Evolutionary conservation across 148 eudicot genomes (phyloP), one percentile per base, ranked within the genome.

Genomic region (Chenopodium album): DNA sequence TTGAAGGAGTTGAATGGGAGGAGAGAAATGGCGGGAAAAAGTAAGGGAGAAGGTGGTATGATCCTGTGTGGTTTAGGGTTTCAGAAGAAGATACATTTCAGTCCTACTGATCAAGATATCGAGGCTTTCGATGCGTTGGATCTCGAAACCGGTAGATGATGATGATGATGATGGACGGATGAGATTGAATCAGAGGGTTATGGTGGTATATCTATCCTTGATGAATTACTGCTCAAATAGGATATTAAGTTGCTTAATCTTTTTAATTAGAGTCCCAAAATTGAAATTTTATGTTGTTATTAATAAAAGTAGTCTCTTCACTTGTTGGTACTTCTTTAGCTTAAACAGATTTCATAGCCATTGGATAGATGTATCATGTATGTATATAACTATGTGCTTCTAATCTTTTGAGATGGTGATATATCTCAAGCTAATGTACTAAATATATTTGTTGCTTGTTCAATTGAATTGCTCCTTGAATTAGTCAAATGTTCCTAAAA

Each of bases 11-110:
- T 85, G 82, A 91, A 92, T 76, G 85, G 92, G 1, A 85, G 81
- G 62, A 82, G 28, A 73, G 85, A 46, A 9, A 19, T 77, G 75
- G 85, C 76, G 71, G 85, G 83, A 70, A 86, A 52, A 28, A 77
- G 46, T 76, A 89, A 78, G 0, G 44, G n/a, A 62, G 91, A 88
- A 76, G 86, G 81, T 4, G 86, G 81, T 2, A 88, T 87, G 59
- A 71, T 90, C 73, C 81, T 93, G 67, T 94, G 98, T 64, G 93
- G 98, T 64, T 37, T 90, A 86, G 83, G 89, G 83, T 81, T 92
- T 52, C 91, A 81, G 46, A 89, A 80, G 90, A 91, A 83, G 90
- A 41, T 87, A 37, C 85, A 82, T 26, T 72, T 83, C 75, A 81
- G 91, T 76, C 84, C 88, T 86, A 89, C 91, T 60, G 94, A 94